Conservation (phyloP, 2,329 filamentous ascomycete genomes). For the Clonostachys solani region DNA sequence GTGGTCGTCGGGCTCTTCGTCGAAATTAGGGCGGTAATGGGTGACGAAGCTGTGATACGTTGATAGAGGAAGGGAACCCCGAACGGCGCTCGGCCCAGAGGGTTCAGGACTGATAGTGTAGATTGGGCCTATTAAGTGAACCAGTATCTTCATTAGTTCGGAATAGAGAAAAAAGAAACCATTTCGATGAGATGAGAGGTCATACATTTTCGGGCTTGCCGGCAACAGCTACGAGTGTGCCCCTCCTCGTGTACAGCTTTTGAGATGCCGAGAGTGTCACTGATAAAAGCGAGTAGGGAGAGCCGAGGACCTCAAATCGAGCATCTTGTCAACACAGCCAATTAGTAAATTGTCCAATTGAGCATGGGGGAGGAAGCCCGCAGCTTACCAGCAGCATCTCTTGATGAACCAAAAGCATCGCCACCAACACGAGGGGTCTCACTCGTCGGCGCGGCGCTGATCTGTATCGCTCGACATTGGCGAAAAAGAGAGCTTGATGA, state of each 20-base stretch:
- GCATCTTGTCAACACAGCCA: constrained; percentile 60
- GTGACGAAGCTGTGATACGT: constrained; percentile 79
- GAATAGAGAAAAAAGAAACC: background rate
- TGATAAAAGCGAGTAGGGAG: constrained; percentile 89
- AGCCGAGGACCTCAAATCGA: constrained; percentile 87
- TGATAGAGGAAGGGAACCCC: constrained; percentile 96
- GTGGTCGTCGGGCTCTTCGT: constrained; percentile 84
- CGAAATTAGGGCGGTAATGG: constrained; percentile 82
- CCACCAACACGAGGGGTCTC: constrained; percentile 43
- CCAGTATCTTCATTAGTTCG: background rate
- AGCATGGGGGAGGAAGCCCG: background rate
- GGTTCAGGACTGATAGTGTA: constrained; percentile 81
- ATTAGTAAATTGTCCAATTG: background rate
- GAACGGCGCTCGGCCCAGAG: constrained; percentile 72
- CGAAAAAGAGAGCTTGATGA: constrained; percentile 37
- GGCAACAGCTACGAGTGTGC: constrained; percentile 84
- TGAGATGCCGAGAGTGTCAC: constrained; percentile 92
- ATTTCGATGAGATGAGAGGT: background rate
- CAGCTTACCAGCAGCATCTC: constrained; percentile 46
- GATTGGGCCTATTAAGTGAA: constrained; percentile 65
- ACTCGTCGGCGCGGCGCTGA: constrained; percentile 56
- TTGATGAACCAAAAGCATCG: constrained; percentile 51
- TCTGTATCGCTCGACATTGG: constrained; percentile 58
- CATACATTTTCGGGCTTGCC: constrained; percentile 87
- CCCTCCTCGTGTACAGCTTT: constrained; percentile 85